Evolutionary conservation across 2,329 filamentous ascomycete species (phyloP).

Genomic region (Penicillium sclerotigenum): DNA sequence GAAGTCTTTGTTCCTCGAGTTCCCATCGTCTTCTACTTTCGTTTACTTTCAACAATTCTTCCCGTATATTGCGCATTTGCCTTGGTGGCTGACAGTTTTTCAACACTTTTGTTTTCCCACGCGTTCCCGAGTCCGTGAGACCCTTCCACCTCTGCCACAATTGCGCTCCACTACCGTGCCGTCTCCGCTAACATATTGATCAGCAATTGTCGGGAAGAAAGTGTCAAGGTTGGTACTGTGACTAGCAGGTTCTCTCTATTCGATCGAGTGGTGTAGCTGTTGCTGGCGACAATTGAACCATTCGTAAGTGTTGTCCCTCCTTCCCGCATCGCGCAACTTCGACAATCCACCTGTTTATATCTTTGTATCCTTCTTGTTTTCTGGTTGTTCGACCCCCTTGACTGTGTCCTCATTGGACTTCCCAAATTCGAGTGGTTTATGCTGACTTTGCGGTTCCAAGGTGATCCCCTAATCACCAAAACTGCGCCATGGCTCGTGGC

Average conservation of each 20-base stretch:
- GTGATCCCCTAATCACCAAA: conserved; percentile 6
- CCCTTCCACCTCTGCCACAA: conserved; percentile 14
- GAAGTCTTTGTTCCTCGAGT: conserved; percentile 10
- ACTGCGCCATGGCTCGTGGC: conserved; percentile 31
- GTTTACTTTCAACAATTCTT: not conserved
- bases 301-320: conserved; percentile 7
- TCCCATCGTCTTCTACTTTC: conserved; percentile 6
- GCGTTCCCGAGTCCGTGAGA: conserved; percentile 22
- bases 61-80: not conserved
- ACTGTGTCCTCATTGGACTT: not conserved
- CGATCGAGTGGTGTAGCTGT: conserved; percentile 8
- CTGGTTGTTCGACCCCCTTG: no score
- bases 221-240: not conserved
- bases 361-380: not conserved
- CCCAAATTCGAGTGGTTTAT: not conserved
- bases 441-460: conserved; percentile 8
- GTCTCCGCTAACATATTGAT: conserved; percentile 13
- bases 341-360: not conserved
- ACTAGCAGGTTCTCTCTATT: not conserved
- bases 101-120: conserved; percentile 9
- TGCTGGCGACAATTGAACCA: conserved; percentile 10
- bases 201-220: conserved; percentile 18
- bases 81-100: not conserved
- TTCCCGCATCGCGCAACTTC: conserved; percentile 5
- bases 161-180: conserved; percentile 22